Evolutionary conservation across 1,284 basidiomycete genomes (phyloP), one percentile per base, ranked within the genome.

Genomic region (Rhodotorula mucilaginosa): DNA sequence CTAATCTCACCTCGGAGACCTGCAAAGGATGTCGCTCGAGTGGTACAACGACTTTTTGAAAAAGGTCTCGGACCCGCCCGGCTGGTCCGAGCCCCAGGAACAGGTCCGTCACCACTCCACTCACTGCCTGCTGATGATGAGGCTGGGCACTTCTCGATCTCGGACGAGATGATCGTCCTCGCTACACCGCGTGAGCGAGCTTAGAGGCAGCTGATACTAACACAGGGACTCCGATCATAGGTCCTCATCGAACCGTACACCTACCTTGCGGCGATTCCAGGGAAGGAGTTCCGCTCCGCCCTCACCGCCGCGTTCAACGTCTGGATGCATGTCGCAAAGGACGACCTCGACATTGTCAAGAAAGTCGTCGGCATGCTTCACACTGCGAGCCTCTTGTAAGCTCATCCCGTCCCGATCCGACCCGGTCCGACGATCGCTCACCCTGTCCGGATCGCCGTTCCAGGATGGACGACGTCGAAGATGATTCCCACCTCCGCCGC

Each of bases 391-490:
- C 84, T 99, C 52, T 86, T 99, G 94, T 93, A 78, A 79, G 88
- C 82, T 7, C 10, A 19, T 2, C 23, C 65, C 21, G 18, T 26
- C 19, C 13, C 34, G 8, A 8, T n/a, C 21, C 29, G 21, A 26
- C 60, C 47, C 59, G 21, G 44, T 21, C 31, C 23, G 8, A 12
- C 49, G 44, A 58, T 60, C 67, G 58, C 13, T 15, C 15, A 44
- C 39, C 39, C 10, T 44, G 39, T 44, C 8, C 12, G 39, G 12
- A 44, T 44, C 39, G 39, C 39, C 39, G 39, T 44, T 18, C 60
- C 78, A 94, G 92, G 76, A 89, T 99, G 78, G 97, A 99, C 80
- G 97, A 99, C 80, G 96, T 99, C 52, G 93, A 99, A 81, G 97
- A 99, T 79, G 91, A 92, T 75, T 93, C 93, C 0, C 91, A 95